A percentile compares a stretch with the other conserved stretches of the same genome.
Conservation (phyloP, 257 asterid genomes). For the Solanum bulbocastanum region DNA sequence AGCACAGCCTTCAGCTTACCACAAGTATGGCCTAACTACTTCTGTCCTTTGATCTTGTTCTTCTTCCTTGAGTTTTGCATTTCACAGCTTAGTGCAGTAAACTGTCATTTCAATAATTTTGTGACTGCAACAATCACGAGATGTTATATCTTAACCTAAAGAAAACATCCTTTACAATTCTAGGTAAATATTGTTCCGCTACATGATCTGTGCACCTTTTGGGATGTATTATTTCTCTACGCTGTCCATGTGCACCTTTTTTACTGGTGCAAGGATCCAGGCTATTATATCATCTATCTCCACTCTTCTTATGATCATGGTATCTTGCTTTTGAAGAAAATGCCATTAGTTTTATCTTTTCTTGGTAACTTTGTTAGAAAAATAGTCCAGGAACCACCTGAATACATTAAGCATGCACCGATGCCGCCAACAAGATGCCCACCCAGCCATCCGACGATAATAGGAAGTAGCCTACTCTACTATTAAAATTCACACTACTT, state of each 20-base stretch:
- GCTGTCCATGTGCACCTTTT: not conserved
- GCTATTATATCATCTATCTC: not conserved
- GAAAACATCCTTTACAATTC: not conserved
- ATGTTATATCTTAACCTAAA: not conserved
- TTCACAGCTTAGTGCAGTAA: not conserved
- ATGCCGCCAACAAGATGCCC: not conserved
- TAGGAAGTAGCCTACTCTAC: not conserved
- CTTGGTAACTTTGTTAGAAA: not conserved
- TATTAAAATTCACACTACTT: not conserved
- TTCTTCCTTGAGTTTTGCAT: not conserved
- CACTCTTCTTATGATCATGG: not conserved
- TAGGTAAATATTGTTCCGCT: not conserved
- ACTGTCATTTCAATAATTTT: not conserved
- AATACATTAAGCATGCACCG: not conserved
- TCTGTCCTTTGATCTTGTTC: not conserved
- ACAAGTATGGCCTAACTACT: slow-evolving; percentile 39
- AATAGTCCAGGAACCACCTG: not conserved
- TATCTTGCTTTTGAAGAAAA: not conserved
- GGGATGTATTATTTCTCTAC: not conserved
- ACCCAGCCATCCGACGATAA: not conserved
- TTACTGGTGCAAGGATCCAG: not conserved
- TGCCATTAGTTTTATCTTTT: not conserved
- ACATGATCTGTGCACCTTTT: not conserved
- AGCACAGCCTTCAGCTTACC: slow-evolving; percentile 99
- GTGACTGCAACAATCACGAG: not conserved